Conservation (phyloP, 2,329 filamentous ascomycete species). For the Colletotrichum lupini region DNA sequence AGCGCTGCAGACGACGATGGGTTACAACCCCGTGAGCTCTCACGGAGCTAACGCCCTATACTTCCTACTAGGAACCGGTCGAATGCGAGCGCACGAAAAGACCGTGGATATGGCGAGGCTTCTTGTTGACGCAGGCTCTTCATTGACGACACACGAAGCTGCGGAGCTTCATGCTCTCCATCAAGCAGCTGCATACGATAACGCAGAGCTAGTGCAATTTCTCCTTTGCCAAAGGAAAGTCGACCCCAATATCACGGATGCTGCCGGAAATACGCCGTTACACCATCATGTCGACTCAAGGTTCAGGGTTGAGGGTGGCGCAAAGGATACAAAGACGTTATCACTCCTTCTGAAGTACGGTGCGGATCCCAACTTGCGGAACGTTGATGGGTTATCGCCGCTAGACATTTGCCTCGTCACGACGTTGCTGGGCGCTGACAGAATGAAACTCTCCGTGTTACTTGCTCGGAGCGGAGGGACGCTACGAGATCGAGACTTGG, state of each 20-base stretch:
- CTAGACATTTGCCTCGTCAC: slow-evolving; percentile 22
- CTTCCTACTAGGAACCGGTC: slow-evolving; percentile 22
- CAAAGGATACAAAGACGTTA: background rate
- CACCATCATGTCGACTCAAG: slow-evolving; percentile 27
- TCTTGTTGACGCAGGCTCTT: slow-evolving; percentile 8
- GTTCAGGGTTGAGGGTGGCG: background rate
- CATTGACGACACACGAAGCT: slow-evolving; percentile 19
- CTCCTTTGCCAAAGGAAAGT: background rate
- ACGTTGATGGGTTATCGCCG: background rate
- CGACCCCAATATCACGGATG: slow-evolving; percentile 9
- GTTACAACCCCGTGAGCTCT: background rate
- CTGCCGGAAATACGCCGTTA: slow-evolving; percentile 18
- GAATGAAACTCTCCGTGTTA: slow-evolving; percentile 1
- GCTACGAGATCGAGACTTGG: slow-evolving; percentile 8
- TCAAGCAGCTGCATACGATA: slow-evolving; percentile 22
- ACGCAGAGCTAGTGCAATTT: background rate
- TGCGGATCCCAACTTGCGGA: slow-evolving; percentile 43
- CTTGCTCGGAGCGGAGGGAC: slow-evolving; percentile 5
- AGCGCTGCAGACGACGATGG: slow-evolving; percentile 17
- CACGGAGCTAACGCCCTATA: slow-evolving; percentile 28
- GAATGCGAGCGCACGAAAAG: background rate
- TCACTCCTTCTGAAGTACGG: slow-evolving; percentile 43
- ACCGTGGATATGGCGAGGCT: background rate
- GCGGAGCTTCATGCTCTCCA: slow-evolving; percentile 22
- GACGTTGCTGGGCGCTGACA: slow-evolving; percentile 1